Base-by-base conservation (phyloP, 345 rosid species). In the Sonneratia alba region DNA sequence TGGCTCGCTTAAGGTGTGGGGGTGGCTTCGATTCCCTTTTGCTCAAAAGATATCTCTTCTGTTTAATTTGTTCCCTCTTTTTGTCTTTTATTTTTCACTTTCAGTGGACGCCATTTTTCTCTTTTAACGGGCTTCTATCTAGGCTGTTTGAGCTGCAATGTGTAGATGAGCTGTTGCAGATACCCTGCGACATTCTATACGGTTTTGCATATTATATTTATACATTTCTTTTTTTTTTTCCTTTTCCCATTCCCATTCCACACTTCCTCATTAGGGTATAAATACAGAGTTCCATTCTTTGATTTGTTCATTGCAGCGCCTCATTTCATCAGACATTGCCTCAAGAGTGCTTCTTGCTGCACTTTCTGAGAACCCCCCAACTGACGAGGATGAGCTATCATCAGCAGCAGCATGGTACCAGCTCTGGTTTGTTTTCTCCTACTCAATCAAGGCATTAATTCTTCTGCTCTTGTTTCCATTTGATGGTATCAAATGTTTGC, bases 161-260 rank as follows among this genome's bases (percentile, higher is more conserved):
- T 45, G 72, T 56, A 67, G 36, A 36, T 19, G 66, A 67, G 72
- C 71, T 74, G 71, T 59, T 68, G 67, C 34, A 69, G 68, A 34
- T 14, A 62, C 72, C 59, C 59, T 36, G 21, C 69, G 27, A 24
- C 64, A 59, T 59, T 59, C 59, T 72, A 43, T 22, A 16, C 11
- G 47, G 64, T 21, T 70, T 53, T 73, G 81, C 83, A 79, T 81
- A 80, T 42, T 4, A 47, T 47, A 8, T 47, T 47, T 85, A 85
- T 84, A 85, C 16, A 67, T 21, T 34, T 42, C 45, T 42, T 75
- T 66, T n/a, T 42, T 36, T 42, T 45, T 42, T 4, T 24, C 10
- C 15, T 7, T 68, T 68, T 24, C 56, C 70, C 34, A 62, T 74
- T 74, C 73, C 64, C 34, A 32, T 75, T 57, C 69, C 63, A 61